Conservation (phyloP, 176 grass and related monocot species). For the Carex parvula region DNA sequence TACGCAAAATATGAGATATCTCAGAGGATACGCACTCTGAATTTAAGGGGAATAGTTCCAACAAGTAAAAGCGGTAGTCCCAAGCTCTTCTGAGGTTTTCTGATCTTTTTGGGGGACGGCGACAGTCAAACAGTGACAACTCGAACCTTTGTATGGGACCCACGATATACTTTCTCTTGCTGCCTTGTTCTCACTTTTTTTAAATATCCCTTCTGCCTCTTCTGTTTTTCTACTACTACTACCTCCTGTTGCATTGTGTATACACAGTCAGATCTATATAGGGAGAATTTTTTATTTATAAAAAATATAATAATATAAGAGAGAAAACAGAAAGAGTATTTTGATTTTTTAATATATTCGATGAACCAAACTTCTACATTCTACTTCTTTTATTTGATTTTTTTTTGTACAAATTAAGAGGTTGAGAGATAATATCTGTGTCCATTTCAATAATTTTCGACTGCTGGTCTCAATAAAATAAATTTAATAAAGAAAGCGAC, state of each 20-base stretch:
- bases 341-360: background rate
- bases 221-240: background rate
- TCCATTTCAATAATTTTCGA: background rate
- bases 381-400: no score
- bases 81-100: slow-evolving; percentile 9
- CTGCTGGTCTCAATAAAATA: background rate
- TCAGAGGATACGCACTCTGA: no score
- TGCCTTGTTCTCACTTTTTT: background rate
- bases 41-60: slow-evolving; percentile 5
- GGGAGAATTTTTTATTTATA: no score
- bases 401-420: background rate
- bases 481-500: background rate
- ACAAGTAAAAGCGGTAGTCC: slow-evolving; percentile 11
- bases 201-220: slow-evolving; percentile 10
- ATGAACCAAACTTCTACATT: no score
- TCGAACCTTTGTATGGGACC: background rate
- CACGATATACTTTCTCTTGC: background rate
- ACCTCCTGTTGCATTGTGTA: background rate
- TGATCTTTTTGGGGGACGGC: slow-evolving; percentile 17
- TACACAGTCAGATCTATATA: background rate
- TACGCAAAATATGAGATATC: no score
- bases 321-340: no score
- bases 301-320: no score
- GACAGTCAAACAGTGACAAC: slow-evolving; percentile 32
- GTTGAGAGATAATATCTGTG: background rate